Evolutionary conservation across 1,284 basidiomycete species (phyloP), one percentile per base, ranked within the genome.

Genomic region (Ceratobasidium papillatum): DNA sequence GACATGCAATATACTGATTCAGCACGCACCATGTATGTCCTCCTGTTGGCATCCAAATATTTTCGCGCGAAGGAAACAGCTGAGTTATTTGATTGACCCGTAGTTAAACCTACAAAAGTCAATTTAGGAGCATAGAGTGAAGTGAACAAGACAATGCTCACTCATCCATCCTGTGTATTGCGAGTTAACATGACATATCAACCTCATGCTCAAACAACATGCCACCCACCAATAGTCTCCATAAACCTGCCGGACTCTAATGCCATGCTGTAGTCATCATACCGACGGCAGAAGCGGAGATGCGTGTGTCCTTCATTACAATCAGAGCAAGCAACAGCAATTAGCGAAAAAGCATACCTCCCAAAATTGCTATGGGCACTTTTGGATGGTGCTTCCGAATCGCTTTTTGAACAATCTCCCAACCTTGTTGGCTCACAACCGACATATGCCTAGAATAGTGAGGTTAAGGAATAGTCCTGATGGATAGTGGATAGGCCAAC

Each of bases 221-320:
- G 12, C 4, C n/a, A 59, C 69, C 38, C 32, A 72, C 69, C 69
- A 62, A 72, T 36, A 5, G 69, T 72, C 41, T 72, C 69, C 69
- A 72, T 62, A 41, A 72, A 72, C 30, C 69, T 61, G n/a, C 69
- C 69, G 25, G 69, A 72, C 22, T 72, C 69, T 14, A 72, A 36
- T 17, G 69, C 69, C 69, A 72, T 72, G 9, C 41, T 62, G 45
- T 72, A 51, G 17, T 41, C 14, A 47, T 72, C 69, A 12, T 61
- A 52, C 32, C 41, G 43, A 34, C 69, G 69, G n/a, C 69, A 72
- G 27, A 56, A 61, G 3, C 69, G 69, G 12, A 45, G 58, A 14
- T 72, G 69, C 43, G 69, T 72, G 34, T 72, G 69, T 1, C 69
- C 69, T 72, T 45, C 17, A 30, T 12, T 27, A 32, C 27, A 5